Base-by-base conservation (phyloP, 306 rosid genomes). In the Sophora flavescens region DNA sequence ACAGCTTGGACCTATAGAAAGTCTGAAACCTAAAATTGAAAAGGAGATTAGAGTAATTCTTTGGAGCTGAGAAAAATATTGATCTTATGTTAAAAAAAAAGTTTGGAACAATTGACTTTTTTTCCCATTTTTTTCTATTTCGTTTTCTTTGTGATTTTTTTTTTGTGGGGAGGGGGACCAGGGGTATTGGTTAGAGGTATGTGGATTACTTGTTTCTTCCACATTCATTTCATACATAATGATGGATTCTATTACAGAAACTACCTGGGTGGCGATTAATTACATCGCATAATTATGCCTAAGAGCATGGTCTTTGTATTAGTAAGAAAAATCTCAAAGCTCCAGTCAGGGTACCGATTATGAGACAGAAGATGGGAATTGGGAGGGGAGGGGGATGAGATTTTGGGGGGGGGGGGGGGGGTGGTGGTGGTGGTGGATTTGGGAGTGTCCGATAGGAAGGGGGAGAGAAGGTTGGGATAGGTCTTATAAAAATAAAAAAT, bases 1-100 rank as follows among this genome's bases (percentile, higher is more conserved):
- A 83, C 98, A 94, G 72, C 47, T 87, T 26, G 98, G 95, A 84
- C 98, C 92, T 35, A 89, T n/a, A n/a, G n/a, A n/a, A n/a, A n/a
- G n/a, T n/a, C 84, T 70, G 97, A 90, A 84, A 92, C 98, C 98
- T 93, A 81, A 75, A 39, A 70, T 75, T 51, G 76, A 78, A 22
- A 73, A 58, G 47, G 32, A 35, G n/a, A 75, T 68, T 38, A 57
- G 78, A 52, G 41, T 38, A 73, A 32, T 47, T 69, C 52, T 61
- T 62, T 59, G 16, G 17, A 42, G 74, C 57, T 64, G 44, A 66
- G 35, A 8, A 65, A 51, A 66, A 28, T 39, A 54, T 52, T 58
- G 18, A 54, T 61, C 44, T 61, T 63, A 58, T 60, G 64, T 53
- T 42, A 84, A 57, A 70, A 57, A 70, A 78, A 64, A 59, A n/a